Conservation (phyloP, 2,329 filamentous ascomycete species). For the Juglanconis oblonga region DNA sequence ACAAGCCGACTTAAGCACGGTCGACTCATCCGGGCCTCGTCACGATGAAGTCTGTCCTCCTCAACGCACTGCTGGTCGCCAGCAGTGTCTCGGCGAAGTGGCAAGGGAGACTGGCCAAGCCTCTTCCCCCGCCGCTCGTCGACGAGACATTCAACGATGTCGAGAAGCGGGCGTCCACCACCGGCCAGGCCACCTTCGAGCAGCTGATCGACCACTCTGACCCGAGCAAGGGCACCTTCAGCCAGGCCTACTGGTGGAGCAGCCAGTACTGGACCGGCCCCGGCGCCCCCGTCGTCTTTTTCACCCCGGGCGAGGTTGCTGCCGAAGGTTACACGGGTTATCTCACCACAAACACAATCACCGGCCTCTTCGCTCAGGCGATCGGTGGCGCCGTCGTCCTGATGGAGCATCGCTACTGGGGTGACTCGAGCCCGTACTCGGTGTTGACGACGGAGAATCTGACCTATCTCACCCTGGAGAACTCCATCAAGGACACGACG, state of each 20-base stretch:
- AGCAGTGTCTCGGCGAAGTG: constrained; percentile 24
- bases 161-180: constrained; percentile 17
- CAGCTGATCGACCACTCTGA: constrained; percentile 40
- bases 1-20: neutral
- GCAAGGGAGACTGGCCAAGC: constrained; percentile 7
- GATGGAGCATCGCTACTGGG: constrained; percentile 43
- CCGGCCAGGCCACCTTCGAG: constrained; percentile 33
- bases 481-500: constrained; percentile 38
- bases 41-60: constrained; percentile 27
- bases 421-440: constrained; percentile 35
- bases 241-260: constrained; percentile 40
- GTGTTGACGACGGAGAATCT: constrained; percentile 35
- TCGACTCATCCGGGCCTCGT: neutral
- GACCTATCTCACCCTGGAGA: constrained; percentile 38
- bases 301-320: constrained; percentile 38
- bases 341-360: constrained; percentile 40
- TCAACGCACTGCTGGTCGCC: constrained; percentile 23
- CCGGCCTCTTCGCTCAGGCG: constrained; percentile 36
- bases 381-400: constrained; percentile 38
- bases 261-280: constrained; percentile 38
- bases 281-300: constrained; percentile 37
- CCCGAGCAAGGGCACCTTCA: constrained; percentile 38
- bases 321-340: constrained; percentile 35
- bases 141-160: constrained; percentile 19
- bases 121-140: constrained; percentile 27